Base-by-base conservation (phyloP, 2,329 filamentous ascomycete species). In the Rutstroemia sp. region DNA sequence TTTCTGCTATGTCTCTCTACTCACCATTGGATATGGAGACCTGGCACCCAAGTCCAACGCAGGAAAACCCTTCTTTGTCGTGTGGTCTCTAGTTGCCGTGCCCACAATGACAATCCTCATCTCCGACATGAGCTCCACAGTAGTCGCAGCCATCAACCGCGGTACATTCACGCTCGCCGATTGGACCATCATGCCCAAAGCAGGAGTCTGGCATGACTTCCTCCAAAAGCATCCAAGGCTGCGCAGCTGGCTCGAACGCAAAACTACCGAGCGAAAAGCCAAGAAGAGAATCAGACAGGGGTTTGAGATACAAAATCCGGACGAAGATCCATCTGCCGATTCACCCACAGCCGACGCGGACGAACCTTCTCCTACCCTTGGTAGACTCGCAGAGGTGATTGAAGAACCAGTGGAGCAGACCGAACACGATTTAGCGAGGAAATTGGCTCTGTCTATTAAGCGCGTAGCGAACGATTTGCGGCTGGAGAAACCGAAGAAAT, bases 11-110 rank as follows among this genome's bases (percentile, higher is more conserved):
- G 79, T 85, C 19, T 81, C 79, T 1, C 77, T 89, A 1, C 67
- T 88, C 9, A 88, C 86, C 0, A 85, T 88, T 46, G 86, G 86
- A 1, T 88, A 88, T 62, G 85, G 85, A 6, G 85, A 88, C 63
- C 72, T 86, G 19, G 76, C 79, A 8, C 85, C 86, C 0, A 78
- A 78, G 59, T 81, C 78, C 6, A 87, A 87, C 63, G 77, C 82
- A 0, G 84, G 83, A 4, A 79, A 85, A 48, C 81, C 83, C 0
- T 86, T 88, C 66, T 89, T 89, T 66, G 78, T 89, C 5, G 75
- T 88, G 23, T 89, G 86, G 86, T 83, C 79, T 25, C 71, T 88
- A 3, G 75, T 88, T 41, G 85, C 85, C 3, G 79, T 88, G 1
- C 85, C 85, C 0, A 86, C 82, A 2, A 86, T 88, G 79, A 88